Conservation (phyloP, 176 grass and related monocot genomes). For the Oryza glumipatula region DNA sequence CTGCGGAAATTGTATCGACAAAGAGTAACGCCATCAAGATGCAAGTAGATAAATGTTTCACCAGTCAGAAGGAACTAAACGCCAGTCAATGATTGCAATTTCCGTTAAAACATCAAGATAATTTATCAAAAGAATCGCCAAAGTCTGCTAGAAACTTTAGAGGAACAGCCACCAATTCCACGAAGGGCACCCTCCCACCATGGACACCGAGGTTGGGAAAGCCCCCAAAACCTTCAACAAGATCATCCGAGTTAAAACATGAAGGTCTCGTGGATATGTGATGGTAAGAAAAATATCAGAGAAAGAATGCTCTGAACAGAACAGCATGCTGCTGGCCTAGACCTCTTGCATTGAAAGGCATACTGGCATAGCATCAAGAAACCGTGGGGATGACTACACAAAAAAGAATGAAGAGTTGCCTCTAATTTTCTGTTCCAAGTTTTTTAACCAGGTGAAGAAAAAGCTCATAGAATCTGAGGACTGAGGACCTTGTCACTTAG, state of each 20-base stretch:
- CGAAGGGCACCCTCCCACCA: constrained; percentile 61
- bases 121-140: constrained; percentile 55
- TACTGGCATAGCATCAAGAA: constrained; percentile 11
- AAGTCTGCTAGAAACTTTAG: constrained; percentile 60
- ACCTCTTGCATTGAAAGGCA: background rate
- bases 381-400: background rate
- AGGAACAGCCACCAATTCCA: constrained; percentile 55
- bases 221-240: constrained; percentile 99
- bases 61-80: constrained; percentile 42
- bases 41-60: constrained; percentile 49
- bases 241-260: constrained; percentile 89
- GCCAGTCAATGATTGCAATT: constrained; percentile 37
- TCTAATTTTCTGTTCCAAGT: background rate
- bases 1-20: constrained; percentile 78
- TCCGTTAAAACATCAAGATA: constrained; percentile 41
- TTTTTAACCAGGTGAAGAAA: constrained; percentile 10
- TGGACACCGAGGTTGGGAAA: constrained; percentile 78
- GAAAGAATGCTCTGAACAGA: constrained; percentile 12
- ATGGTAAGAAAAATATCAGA: constrained; percentile 52
- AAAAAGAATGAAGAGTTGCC: background rate
- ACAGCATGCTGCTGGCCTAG: constrained; percentile 27
- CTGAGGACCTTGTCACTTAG: background rate
- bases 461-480: background rate
- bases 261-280: constrained; percentile 51
- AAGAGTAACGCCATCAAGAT: constrained; percentile 68